Evolutionary conservation across 371 early-diverging fungal genomes (phyloP).

Genomic region (Dinochytrium kinnereticum): DNA sequence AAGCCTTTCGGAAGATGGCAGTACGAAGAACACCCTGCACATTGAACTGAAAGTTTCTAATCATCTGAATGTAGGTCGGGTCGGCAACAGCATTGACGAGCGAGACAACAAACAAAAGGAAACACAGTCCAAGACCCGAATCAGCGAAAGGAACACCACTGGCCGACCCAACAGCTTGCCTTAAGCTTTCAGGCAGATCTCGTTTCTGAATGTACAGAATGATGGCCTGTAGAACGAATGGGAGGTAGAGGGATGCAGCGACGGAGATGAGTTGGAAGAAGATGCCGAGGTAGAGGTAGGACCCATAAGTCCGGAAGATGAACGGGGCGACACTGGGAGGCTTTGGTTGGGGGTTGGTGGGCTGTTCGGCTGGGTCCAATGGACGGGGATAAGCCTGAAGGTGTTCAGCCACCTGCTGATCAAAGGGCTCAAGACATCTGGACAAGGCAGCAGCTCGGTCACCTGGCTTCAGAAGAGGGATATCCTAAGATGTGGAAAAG

Average conservation of each 20-base stretch:
- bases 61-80: constrained; percentile 17
- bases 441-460: neutral
- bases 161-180: neutral
- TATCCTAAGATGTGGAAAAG: too few relatives aligned
- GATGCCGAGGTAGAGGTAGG: neutral
- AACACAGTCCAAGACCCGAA: constrained; percentile 26
- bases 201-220: constrained; percentile 21
- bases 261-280: constrained; percentile 17
- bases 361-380: neutral
- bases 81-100: neutral
- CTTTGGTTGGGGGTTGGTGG: neutral
- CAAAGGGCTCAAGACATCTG: neutral
- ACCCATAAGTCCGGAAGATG: constrained; percentile 8
- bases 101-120: constrained; percentile 26
- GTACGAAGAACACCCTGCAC: constrained; percentile 22
- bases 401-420: neutral
- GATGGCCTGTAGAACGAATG: constrained; percentile 34
- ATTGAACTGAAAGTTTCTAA: constrained; percentile 17
- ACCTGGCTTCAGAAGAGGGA: neutral
- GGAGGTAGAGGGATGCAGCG: constrained; percentile 21
- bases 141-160: constrained; percentile 4
- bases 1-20: constrained; percentile 33
- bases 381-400: neutral
- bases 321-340: constrained; percentile 6
- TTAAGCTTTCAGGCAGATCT: neutral